phyloP scores from a whole-genome alignment of 2,329 filamentous ascomycete species.

The Xylaria sp. region DNA sequence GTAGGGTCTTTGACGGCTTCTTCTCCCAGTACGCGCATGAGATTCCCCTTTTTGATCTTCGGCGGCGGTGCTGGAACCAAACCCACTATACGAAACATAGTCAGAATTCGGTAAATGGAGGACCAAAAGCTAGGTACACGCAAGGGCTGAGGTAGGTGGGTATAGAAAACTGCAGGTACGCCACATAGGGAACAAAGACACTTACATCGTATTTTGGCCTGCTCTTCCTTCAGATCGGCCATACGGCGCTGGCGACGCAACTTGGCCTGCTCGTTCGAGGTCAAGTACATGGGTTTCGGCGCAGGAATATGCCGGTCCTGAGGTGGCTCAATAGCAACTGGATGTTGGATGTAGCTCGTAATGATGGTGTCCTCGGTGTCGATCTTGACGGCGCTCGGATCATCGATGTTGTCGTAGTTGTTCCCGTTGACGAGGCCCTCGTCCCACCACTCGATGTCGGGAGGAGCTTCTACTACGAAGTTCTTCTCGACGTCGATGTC shows the following conservation, averaged over 20 bases:
- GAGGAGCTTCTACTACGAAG: slow-evolving; percentile 84
- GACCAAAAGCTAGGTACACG: background rate
- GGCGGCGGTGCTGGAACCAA: slow-evolving; percentile 90
- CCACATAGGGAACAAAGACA: background rate
- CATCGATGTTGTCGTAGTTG: slow-evolving; percentile 77
- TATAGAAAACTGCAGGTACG: background rate
- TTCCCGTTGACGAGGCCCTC: slow-evolving; percentile 82
- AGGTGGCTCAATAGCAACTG: slow-evolving; percentile 88
- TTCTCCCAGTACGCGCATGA: slow-evolving; percentile 96
- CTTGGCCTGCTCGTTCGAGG: slow-evolving; percentile 90
- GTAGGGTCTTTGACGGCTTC: slow-evolving; percentile 94
- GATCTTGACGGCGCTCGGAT: slow-evolving; percentile 76
- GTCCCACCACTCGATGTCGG: slow-evolving; percentile 97
- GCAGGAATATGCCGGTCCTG: slow-evolving; percentile 84
- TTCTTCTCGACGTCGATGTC: slow-evolving; percentile 89
- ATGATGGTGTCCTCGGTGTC: slow-evolving; percentile 84
- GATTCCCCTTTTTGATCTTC: slow-evolving; percentile 96
- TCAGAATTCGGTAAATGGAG: slow-evolving; percentile 2
- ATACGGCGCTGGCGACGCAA: slow-evolving; percentile 88
- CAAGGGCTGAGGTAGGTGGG: background rate
- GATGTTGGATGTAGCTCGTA: slow-evolving; percentile 91
- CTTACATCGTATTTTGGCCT: slow-evolving; percentile 84
- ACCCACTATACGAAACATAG: slow-evolving; percentile 63
- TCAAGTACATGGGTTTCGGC: slow-evolving; percentile 92
- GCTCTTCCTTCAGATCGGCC: slow-evolving; percentile 93